Conservation (phyloP, 2,329 filamentous ascomycete species). For the Aspergillus melleus region DNA sequence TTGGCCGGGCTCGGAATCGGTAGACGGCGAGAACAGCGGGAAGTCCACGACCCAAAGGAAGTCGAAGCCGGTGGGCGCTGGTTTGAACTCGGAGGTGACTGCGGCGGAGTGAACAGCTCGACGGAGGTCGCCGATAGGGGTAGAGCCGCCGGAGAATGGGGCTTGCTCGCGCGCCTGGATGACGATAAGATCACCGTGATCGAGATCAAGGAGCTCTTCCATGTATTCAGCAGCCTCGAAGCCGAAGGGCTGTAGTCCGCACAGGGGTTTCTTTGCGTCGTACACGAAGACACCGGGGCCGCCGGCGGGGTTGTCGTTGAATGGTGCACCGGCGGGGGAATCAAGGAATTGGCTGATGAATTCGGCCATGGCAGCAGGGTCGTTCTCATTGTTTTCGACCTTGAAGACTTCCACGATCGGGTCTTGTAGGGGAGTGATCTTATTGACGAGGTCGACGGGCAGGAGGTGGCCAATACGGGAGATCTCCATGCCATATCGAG, state of each 20-base stretch:
- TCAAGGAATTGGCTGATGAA: conserved; percentile 74
- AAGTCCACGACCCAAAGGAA: conserved; percentile 90
- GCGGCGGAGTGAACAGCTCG: conserved; percentile 68
- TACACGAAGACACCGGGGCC: conserved; percentile 76
- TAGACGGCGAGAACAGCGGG: conserved; percentile 79
- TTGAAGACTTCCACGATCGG: conserved; percentile 76
- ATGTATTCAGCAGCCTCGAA: conserved; percentile 65
- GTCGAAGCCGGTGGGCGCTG: conserved; percentile 54
- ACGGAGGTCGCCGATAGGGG: conserved; percentile 69
- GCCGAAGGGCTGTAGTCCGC: conserved; percentile 75
- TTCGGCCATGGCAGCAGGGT: conserved; percentile 55
- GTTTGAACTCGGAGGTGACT: conserved; percentile 61
- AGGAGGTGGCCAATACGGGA: conserved; percentile 63
- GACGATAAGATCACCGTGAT: conserved; percentile 76
- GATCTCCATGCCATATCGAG: conserved; percentile 72
- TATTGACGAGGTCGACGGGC: conserved; percentile 65
- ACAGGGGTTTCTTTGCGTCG: conserved; percentile 70
- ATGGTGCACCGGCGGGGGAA: conserved; percentile 55
- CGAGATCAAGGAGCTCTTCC: conserved; percentile 53
- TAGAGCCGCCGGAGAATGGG: conserved; percentile 71
- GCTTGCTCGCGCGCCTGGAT: conserved; percentile 72
- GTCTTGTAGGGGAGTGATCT: conserved; percentile 68
- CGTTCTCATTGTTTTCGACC: conserved; percentile 51
- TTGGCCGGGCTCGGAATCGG: conserved; percentile 71
- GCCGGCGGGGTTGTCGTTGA: conserved; percentile 71